Evolutionary conservation across 148 eudicot genomes (phyloP).

Genomic region (Silene uniflora): DNA sequence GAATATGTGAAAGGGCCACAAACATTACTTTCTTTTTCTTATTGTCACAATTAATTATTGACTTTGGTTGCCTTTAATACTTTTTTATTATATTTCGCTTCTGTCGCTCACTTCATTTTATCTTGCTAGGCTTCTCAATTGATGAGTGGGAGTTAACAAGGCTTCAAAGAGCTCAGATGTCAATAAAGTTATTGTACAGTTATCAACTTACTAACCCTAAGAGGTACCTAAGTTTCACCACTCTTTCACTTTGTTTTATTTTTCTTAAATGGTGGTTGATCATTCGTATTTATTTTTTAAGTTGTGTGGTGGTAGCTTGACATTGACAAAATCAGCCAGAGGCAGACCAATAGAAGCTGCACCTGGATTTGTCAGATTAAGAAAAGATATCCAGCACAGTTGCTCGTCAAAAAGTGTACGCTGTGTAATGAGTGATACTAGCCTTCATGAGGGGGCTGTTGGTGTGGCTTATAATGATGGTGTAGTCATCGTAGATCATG

Average conservation of each 20-base stretch:
- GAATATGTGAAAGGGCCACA: too few species aligned
- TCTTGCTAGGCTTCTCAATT: not conserved
- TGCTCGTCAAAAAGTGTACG: slow-evolving; percentile 6
- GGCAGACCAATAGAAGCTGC: slow-evolving; percentile 9
- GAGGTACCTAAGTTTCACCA: slow-evolving; percentile 18
- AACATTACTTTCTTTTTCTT: too few species aligned
- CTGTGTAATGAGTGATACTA: slow-evolving; percentile 22
- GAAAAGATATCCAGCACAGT: not conserved
- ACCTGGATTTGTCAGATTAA: slow-evolving; percentile 14
- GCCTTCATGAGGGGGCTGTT: slow-evolving; percentile 7
- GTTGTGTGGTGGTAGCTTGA: slow-evolving; percentile 12
- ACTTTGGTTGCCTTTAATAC: too few species aligned
- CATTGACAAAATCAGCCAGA: not conserved
- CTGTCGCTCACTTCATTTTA: too few species aligned
- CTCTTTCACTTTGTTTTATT: not conserved
- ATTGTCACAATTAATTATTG: too few species aligned
- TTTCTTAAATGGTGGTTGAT: not conserved
- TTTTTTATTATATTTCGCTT: too few species aligned
- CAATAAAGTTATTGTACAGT: slow-evolving; percentile 12
- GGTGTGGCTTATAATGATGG: slow-evolving; percentile 61
- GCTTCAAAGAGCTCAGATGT: not conserved
- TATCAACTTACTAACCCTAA: slow-evolving; percentile 15
- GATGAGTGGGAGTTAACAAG: slow-evolving; percentile 9
- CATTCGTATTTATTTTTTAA: not conserved
- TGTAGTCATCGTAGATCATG: slow-evolving; percentile 86